Evolutionary conservation across 2,329 filamentous ascomycete genomes (phyloP), one percentile per base, ranked within the genome.

Genomic region (Stachybotrys chartarum): DNA sequence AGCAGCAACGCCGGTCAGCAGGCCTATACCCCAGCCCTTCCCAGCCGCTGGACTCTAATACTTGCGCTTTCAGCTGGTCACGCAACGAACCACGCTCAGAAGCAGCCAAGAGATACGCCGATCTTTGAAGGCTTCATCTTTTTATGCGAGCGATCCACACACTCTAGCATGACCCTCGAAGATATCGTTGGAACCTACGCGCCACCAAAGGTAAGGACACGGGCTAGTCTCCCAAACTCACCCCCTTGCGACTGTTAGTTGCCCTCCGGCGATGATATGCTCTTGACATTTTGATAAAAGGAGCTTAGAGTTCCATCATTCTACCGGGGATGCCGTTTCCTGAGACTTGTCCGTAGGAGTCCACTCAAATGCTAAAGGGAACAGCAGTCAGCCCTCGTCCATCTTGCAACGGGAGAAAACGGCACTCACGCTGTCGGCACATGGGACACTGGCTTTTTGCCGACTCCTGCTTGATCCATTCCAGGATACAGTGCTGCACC

Each of bases 371-470:
- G 69, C 73, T 75, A 53, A 11, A 30, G 54, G 31, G 16, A 31
- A 60, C 35, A 54, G 63, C 35, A 57, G 54, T 54, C 39, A 51
- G 53, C 32, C 12, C 49, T 35, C 31, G 24, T 50, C 32, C 46
- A 24, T 45, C 7, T 14, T 30, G 30, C 24, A 12, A 7, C 30
- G 49, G n/a, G 50, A 24, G 16, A 5, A 45, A 50, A 57, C 17
- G 31, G 11, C 51, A 66, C 78, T 64, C 81, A 94, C 91, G 91
- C 72, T 97, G 94, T 62, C 94, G 84, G 69, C 94, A 99, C 94
- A 99, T 97, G 31, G 94, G 94, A 70, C 94, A 99, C 60, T 97
- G 88, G 24, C 93, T 93, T 65, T 91, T 93, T 31, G 92, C 90
- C 12, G 90, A 86, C 60, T 97, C 94, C 70, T 97, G 92, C 67